Conservation (phyloP, 495 filamentous ascomycete species). For the Bathelium albidoporum region DNA sequence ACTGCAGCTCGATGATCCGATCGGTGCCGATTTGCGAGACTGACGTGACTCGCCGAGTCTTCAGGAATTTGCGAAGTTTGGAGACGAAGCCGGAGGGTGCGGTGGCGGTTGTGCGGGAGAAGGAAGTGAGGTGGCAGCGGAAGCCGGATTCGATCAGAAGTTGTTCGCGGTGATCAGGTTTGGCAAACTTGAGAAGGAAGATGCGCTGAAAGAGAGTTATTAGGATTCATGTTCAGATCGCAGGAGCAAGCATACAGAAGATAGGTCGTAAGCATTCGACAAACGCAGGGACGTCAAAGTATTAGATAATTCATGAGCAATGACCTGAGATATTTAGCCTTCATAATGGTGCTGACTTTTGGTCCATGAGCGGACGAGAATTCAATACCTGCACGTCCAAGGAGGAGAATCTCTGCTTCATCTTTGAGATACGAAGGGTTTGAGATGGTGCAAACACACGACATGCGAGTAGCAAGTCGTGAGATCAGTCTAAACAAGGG, state of each 20-base stretch:
- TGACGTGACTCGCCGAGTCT: conserved; percentile 71
- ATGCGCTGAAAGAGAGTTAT: conserved; percentile 49
- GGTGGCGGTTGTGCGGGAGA: conserved; percentile 71
- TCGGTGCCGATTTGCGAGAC: conserved; percentile 86
- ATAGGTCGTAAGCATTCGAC: conserved; percentile 91
- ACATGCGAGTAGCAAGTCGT: no score
- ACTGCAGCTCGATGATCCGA: conserved; percentile 81
- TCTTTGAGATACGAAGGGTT: no score
- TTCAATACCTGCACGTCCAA: conserved; percentile 67
- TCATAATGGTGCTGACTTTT: conserved; percentile 14
- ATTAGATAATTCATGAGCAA: conserved; percentile 78
- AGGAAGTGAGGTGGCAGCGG: conserved; percentile 86
- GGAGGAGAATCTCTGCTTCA: conserved; percentile 98
- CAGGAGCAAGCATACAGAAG: conserved; percentile 44
- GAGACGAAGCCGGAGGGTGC: conserved; percentile 75
- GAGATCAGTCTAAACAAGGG: no score
- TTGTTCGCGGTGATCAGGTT: conserved; percentile 75
- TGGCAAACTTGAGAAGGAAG: conserved; percentile 86
- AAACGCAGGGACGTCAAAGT: conserved; percentile 68
- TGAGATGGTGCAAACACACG: no score
- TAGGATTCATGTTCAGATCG: conserved; percentile 6
- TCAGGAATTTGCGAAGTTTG: conserved; percentile 73
- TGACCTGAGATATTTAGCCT: conserved; percentile 48
- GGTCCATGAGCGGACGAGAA: background rate
- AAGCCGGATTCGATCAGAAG: conserved; percentile 91